Conservation (phyloP, 2,329 filamentous ascomycete genomes). For the Fusarium nematophilum region DNA sequence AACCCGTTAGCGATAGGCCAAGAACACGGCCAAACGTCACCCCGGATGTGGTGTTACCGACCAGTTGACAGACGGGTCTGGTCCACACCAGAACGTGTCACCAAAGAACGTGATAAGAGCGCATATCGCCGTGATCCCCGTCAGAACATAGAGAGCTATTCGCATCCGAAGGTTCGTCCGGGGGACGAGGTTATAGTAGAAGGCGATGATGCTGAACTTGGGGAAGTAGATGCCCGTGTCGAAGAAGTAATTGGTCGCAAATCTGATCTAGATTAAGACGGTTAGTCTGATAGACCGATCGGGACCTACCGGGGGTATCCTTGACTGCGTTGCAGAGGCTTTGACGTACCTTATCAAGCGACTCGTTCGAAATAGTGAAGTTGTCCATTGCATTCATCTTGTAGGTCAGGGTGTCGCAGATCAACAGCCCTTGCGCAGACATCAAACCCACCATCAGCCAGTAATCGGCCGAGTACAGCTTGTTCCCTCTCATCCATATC, state of each 20-base stretch:
- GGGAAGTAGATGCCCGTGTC: constrained; percentile 41
- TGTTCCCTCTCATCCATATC: not conserved
- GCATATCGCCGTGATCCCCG: constrained; percentile 17
- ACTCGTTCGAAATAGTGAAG: not conserved
- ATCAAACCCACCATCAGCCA: not conserved
- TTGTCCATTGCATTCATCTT: constrained; percentile 1
- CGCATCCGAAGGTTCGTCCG: constrained; percentile 30
- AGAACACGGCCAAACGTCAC: not conserved
- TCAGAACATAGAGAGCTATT: constrained; percentile 27
- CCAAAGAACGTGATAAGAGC: constrained; percentile 29
- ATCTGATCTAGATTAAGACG: constrained; percentile 25
- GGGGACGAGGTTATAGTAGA: constrained; percentile 39
- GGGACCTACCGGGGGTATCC: too few species aligned
- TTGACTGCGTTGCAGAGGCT: too few species aligned
- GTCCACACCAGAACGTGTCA: constrained; percentile 41
- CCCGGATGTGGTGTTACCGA: not conserved
- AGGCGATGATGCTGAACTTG: constrained; percentile 40
- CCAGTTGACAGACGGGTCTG: constrained; percentile 39
- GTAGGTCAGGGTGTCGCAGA: constrained; percentile 7
- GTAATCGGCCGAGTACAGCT: not conserved
- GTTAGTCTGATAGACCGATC: too few species aligned
- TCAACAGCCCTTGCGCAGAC: not conserved
- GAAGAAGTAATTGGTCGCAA: constrained; percentile 42
- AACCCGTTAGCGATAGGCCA: not conserved
- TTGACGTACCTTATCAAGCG: not conserved